phyloP scores from a whole-genome alignment of 805 yeast species.

The Yarrowia sp. region DNA sequence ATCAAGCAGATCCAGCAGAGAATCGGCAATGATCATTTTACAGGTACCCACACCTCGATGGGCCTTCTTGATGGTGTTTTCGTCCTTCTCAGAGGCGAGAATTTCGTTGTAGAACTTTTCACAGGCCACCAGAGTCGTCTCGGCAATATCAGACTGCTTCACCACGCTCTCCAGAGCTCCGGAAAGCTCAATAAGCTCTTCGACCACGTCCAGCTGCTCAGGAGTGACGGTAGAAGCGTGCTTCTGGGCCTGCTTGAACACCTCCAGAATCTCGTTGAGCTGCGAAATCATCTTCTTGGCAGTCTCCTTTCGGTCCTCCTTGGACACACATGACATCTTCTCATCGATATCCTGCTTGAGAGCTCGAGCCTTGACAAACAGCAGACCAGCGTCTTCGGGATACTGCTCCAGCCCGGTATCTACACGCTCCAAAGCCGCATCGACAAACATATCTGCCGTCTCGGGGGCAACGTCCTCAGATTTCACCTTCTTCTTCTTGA shows the following conservation, averaged over 20 bases:
- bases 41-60: conserved; percentile 49
- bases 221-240: conserved; percentile 26
- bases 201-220: conserved; percentile 57
- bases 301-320: conserved; percentile 19
- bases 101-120: conserved; percentile 17
- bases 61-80: conserved; percentile 43
- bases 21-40: conserved; percentile 47
- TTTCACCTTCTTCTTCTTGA: conserved; percentile 41
- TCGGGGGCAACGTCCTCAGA: conserved; percentile 43
- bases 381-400: conserved; percentile 57
- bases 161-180: conserved; percentile 63
- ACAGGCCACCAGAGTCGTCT: conserved; percentile 7
- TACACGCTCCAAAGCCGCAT: conserved; percentile 75
- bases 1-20: conserved; percentile 45
- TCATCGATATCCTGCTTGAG: conserved; percentile 56
- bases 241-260: conserved; percentile 56
- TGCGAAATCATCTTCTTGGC: conserved; percentile 15
- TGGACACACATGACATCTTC: conserved; percentile 37
- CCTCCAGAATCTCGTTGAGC: conserved; percentile 52
- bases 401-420: conserved; percentile 62
- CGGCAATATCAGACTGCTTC: conserved; percentile 40
- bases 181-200: conserved; percentile 58
- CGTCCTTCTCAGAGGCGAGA: conserved; percentile 16
- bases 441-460: conserved; percentile 63
- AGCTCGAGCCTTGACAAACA: conserved; percentile 61